Conservation (phyloP, 2,329 filamentous ascomycete species). For the Chaetomiaceae sp. region DNA sequence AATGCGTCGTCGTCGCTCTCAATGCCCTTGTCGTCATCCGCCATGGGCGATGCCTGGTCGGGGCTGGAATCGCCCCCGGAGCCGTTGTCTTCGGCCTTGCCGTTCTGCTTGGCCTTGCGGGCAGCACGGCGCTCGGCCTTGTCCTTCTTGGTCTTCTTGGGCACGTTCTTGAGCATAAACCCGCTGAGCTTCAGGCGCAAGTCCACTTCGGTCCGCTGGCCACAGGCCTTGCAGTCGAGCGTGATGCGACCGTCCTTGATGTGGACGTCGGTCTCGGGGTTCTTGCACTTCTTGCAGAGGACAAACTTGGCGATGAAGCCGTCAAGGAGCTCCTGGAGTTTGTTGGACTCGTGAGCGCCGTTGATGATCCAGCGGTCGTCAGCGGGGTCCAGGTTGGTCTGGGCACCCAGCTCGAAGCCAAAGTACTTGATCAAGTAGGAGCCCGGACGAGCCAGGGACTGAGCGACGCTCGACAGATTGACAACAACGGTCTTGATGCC, state of each 20-base stretch:
- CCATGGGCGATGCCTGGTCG: slow-evolving; percentile 34
- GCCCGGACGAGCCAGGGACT: slow-evolving; percentile 86
- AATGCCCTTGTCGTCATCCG: slow-evolving; percentile 50
- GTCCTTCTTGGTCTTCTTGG: slow-evolving; percentile 94
- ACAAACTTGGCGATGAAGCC: slow-evolving; percentile 99
- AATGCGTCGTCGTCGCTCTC: slow-evolving; percentile 76
- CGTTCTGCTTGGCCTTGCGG: slow-evolving; percentile 80
- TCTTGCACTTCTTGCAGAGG: slow-evolving; percentile 99
- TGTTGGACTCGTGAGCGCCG: slow-evolving; percentile 88
- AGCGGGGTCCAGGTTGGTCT: slow-evolving; percentile 95
- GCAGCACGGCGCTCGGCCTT: slow-evolving; percentile 89
- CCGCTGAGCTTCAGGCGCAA: slow-evolving; percentile 91
- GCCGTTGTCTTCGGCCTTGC: slow-evolving; percentile 51
- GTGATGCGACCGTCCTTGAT: slow-evolving; percentile 91
- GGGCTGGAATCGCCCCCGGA: slow-evolving; percentile 56
- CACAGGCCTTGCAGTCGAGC: slow-evolving; percentile 98
- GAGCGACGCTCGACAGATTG: slow-evolving; percentile 90
- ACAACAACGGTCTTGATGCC: slow-evolving; percentile 98
- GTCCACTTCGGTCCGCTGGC: slow-evolving; percentile 87
- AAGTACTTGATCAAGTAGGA: slow-evolving; percentile 99
- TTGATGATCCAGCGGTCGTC: slow-evolving; percentile 99
- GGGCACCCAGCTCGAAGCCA: slow-evolving; percentile 95
- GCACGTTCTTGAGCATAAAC: slow-evolving; percentile 95
- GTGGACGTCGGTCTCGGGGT: slow-evolving; percentile 92
- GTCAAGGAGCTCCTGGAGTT: slow-evolving; percentile 97